Evolutionary conservation across 1,284 basidiomycete species (phyloP), one percentile per base, ranked within the genome.

Genomic region (Malassezia slooffiae): DNA sequence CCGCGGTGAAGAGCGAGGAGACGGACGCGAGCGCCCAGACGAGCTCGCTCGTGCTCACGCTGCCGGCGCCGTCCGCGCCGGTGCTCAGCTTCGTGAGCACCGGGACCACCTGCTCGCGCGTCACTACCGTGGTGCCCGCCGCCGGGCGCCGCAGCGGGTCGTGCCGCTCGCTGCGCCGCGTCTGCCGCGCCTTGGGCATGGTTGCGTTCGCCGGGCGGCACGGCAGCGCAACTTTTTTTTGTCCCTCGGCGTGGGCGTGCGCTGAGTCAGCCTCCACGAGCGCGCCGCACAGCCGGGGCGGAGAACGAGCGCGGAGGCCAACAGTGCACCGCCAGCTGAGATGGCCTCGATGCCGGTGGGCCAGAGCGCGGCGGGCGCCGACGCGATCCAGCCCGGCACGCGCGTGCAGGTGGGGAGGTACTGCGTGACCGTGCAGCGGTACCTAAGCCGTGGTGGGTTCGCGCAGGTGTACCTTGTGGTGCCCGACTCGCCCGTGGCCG

Each of bases 391-490:
- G 30, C 75, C 77, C 0, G 91, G 91, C 4, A 89, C 93, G 67
- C 78, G 81, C 41, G 87, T 97, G 57, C 75, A 80, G 16, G 85
- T 97, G 37, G 93, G 91, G 68, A 83, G 85, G 61, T 81, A 85
- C 71, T 80, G 77, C 24, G 89, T 97, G 45, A 81, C 84, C 57
- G 83, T 83, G 39, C 81, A 86, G 59, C 74, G 82, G 61, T 97
- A 93, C 75, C 79, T 99, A 38, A 85, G 82, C 40, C 90, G 96
- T 80, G 88, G 89, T 72, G 93, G 93, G 13, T 99, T 96, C 70
- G 91, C 93, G 1, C 86, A 95, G 73, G 91, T 99, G 37, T 99
- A 99, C 73, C 81, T 97, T 47, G 90, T 93, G 43, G 78, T 80
- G 43, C 89, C 89, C 5, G 77, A 83, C 4, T 75, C 78, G 39